A percentile compares a stretch with the other conserved stretches of the same genome.
phyloP scores from a whole-genome alignment of 1,284 basidiomycete genomes.

The Somion occarium region DNA sequence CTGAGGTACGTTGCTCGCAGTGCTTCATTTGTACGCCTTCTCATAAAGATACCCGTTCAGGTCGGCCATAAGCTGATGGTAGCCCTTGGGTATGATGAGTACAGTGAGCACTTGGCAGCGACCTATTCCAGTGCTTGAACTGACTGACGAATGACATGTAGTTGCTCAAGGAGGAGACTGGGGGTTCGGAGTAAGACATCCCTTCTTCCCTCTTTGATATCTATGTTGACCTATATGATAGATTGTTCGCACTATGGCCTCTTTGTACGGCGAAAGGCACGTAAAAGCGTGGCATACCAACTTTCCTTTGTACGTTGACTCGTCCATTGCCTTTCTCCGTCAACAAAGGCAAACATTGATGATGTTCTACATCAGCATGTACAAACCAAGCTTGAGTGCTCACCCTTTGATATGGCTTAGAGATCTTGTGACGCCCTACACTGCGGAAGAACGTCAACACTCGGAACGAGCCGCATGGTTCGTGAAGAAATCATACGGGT shows the following conservation, averaged over 20 bases:
- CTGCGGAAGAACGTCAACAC: slow-evolving; percentile 17
- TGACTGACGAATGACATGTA: background rate
- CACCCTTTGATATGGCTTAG: slow-evolving; percentile 25
- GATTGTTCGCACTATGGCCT: slow-evolving; percentile 26
- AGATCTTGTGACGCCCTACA: slow-evolving; percentile 22
- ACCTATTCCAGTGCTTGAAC: slow-evolving; percentile 11
- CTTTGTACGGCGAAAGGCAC: slow-evolving; percentile 26
- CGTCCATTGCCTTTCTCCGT: background rate
- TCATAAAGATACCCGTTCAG: slow-evolving; percentile 16
- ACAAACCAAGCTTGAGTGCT: slow-evolving; percentile 16
- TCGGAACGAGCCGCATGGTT: slow-evolving; percentile 18
- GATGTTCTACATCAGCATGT: slow-evolving; percentile 13
- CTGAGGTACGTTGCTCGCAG: slow-evolving; percentile 10
- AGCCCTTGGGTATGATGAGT: slow-evolving; percentile 42
- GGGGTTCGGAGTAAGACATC: slow-evolving; percentile 23
- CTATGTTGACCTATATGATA: background rate
- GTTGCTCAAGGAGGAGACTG: slow-evolving; percentile 45
- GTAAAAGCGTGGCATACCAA: slow-evolving; percentile 37
- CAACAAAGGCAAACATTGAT: no score
- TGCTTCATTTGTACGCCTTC: background rate
- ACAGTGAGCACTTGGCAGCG: slow-evolving; percentile 27
- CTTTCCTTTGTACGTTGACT: slow-evolving; percentile 22
- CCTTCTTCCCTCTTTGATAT: background rate
- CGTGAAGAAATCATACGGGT: slow-evolving; percentile 21
- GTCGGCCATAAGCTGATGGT: slow-evolving; percentile 42